These are phyloP conservation scores for Aspergillus steynii DNA, from an alignment of 495 filamentous ascomycete species.

Conservation along the genomic window DNA sequence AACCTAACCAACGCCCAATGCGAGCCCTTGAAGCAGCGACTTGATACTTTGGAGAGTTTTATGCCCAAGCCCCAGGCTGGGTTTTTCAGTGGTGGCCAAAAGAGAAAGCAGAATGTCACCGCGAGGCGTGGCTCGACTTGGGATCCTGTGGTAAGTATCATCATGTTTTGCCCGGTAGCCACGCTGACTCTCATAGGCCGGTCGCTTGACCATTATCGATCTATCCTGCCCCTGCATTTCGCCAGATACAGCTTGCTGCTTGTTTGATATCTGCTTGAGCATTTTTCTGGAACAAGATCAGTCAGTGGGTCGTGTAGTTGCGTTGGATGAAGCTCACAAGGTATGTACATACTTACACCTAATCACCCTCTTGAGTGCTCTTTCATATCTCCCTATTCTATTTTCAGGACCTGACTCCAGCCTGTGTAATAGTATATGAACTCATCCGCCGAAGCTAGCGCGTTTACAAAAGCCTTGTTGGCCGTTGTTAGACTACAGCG, in stretches of 20 bases:
- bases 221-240: conserved; percentile 72
- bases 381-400: not conserved
- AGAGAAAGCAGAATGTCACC: not conserved
- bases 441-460: conserved; percentile 37
- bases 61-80: conserved; percentile 38
- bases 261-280: conserved; percentile 68
- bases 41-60: conserved; percentile 60
- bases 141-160: conserved; percentile 10
- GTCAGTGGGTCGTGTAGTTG: conserved; percentile 49
- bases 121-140: conserved; percentile 4
- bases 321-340: conserved; percentile 62
- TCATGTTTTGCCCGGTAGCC: not conserved
- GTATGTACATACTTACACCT: conserved; percentile 23
- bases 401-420: not conserved
- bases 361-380: not conserved
- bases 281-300: conserved; percentile 58
- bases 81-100: not conserved
- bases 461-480: conserved; percentile 64
- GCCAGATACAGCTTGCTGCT: conserved; percentile 60
- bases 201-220: conserved; percentile 71
- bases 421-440: conserved; percentile 47
- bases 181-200: conserved; percentile 30
- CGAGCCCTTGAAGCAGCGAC: conserved; percentile 52
- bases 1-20: conserved; percentile 45
- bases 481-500: conserved; percentile 68